Conservation (phyloP, 73 alveolate species). For the Tetrahymena borealis region DNA sequence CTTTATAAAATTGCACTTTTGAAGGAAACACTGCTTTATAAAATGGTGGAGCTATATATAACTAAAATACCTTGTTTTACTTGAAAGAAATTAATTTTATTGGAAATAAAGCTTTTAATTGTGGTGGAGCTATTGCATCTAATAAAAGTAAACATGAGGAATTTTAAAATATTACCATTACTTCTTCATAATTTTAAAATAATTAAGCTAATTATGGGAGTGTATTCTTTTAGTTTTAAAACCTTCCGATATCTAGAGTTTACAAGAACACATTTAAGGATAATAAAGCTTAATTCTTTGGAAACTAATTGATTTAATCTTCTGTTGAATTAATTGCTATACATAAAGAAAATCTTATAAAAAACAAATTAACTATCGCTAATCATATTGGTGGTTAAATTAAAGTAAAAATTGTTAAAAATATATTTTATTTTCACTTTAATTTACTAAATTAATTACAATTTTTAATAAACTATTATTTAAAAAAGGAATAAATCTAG, state of each 20-base stretch:
- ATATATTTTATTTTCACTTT: background rate
- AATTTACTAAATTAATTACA: too few species aligned
- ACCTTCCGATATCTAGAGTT: background rate
- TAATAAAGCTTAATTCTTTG: background rate
- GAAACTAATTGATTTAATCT: background rate
- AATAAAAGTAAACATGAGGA: too few species aligned
- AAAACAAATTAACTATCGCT: background rate
- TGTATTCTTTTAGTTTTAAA: background rate
- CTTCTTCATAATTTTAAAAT: background rate
- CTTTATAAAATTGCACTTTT: too few species aligned
- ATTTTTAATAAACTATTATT: too few species aligned
- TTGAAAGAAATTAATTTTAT: too few species aligned
- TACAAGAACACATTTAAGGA: background rate
- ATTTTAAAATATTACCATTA: too few species aligned
- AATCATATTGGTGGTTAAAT: background rate
- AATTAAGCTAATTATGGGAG: background rate
- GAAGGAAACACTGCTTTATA: too few species aligned
- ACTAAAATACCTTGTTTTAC: too few species aligned
- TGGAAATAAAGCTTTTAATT: background rate
- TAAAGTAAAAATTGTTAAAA: background rate
- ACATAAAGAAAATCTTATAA: background rate
- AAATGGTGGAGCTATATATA: too few species aligned
- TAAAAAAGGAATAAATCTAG: too few species aligned
- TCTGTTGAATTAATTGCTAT: background rate
- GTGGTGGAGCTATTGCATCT: background rate